Base-by-base conservation (phyloP, 306 rosid species). In the Gleditsia sinensis region DNA sequence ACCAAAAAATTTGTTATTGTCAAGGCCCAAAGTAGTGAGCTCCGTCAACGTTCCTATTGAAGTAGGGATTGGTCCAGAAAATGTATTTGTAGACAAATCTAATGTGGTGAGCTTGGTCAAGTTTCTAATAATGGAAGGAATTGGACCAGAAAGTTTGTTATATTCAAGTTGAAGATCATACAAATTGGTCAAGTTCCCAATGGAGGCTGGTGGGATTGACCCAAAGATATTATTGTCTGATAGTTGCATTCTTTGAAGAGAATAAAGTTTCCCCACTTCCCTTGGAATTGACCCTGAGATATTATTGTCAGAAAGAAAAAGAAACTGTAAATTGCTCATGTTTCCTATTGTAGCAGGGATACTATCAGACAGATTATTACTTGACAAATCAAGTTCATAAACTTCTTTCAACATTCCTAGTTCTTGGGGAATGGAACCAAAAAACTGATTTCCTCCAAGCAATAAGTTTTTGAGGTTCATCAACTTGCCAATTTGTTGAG, bases 401-500 rank as follows among this genome's bases (percentile, higher is more conserved):
- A n/a, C n/a, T n/a, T n/a, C n/a, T n/a, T n/a, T n/a, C n/a, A n/a
- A n/a, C 2, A 7, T 24, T 20, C 0, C 53, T 49, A 23, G 17
- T 17, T 5, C 0, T 7, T 59, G 66, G 20, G 32, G 74, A 65
- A 75, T 75, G 14, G 67, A 40, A 9, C 73, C 79, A 17, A 9
- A 51, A 51, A 75, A 32, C 7, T 5, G 3, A 30, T 75, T 75
- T n/a, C n/a, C n/a, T n/a, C n/a, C n/a, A n/a, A 55, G 13, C 8
- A 12, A 19, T 5, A 66, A 25, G 39, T 3, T 1, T 13, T 23
- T n/a, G 28, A 76, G 16, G 71, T 16, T 76, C 14, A 0, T 2
- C 60, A 76, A 16, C 1, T 75, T 34, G 6, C 72, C 78, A 33
- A 74, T 63, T 2, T 63, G 49, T 10, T n/a, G 2, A 25, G 78